Evolutionary conservation across 169 alveolate species (phyloP).

Genomic region (Eimeria nieschulzi): DNA sequence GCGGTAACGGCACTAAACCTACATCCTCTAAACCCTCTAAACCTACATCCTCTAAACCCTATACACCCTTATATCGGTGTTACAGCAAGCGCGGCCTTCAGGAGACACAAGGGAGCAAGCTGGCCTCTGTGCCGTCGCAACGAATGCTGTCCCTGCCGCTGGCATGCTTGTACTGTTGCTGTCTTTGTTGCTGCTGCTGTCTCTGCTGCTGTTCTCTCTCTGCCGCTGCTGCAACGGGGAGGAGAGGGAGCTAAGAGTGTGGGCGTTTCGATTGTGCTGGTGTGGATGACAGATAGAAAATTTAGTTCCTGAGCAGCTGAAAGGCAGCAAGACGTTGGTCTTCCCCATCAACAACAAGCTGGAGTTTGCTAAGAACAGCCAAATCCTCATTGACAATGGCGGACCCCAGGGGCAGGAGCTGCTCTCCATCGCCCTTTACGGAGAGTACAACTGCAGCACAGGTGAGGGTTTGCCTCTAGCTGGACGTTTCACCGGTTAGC

Average conservation of each 20-base stretch:
- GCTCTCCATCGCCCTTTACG: constrained; percentile 47
- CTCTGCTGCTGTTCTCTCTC: background rate
- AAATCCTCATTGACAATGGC: constrained; percentile 44
- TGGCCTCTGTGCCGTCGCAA: too few species aligned
- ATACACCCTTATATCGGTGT: background rate
- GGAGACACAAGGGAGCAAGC: too few species aligned
- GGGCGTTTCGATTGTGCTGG: background rate
- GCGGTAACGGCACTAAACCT: background rate
- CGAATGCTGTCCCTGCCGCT: background rate
- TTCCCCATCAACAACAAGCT: constrained; percentile 34
- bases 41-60: background rate
- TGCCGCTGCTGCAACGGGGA: background rate
- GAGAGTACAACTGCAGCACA: constrained; percentile 46
- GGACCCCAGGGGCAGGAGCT: constrained; percentile 60
- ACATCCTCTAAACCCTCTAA: background rate
- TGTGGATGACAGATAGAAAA: constrained; percentile 6
- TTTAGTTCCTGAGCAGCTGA: constrained; percentile 1
- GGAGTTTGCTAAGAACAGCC: background rate
- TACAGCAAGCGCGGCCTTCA: too few species aligned
- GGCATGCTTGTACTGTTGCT: background rate
- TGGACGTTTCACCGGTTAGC: background rate
- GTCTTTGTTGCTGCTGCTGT: too few species aligned
- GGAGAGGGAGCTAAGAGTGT: background rate
- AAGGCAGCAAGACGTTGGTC: constrained; percentile 8
- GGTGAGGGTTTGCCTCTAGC: background rate